Evolutionary conservation across 1,284 basidiomycete genomes (phyloP).

Genomic region (Rhodotorula sp.): DNA sequence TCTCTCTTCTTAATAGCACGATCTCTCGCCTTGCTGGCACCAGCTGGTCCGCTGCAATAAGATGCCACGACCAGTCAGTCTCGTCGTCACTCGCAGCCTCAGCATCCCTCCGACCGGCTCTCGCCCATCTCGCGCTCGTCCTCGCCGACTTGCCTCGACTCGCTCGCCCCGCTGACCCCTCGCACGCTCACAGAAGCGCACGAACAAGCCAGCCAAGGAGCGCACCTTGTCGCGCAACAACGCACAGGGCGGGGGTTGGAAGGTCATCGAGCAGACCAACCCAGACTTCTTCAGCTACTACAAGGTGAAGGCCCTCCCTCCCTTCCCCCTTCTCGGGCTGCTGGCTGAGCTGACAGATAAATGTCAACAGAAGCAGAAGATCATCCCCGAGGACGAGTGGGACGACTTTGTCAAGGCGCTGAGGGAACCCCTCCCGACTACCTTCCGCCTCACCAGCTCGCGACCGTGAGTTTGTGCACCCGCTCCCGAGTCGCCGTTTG

Average conservation of each 20-base stretch:
- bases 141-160: background rate
- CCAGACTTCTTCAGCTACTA: conserved; percentile 68
- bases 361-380: conserved; percentile 54
- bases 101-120: background rate
- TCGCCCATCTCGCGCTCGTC: too few relatives aligned
- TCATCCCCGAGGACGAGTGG: conserved; percentile 73
- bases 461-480: conserved; percentile 73
- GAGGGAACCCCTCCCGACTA: conserved; percentile 78
- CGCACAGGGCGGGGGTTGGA: conserved; percentile 17
- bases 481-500: too few relatives aligned
- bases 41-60: too few relatives aligned
- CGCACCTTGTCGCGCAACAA: conserved; percentile 17
- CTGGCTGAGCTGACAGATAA: background rate
- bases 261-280: conserved; percentile 26
- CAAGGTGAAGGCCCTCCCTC: conserved; percentile 46
- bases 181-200: conserved; percentile 1
- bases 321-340: conserved; percentile 8
- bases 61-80: background rate
- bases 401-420: conserved; percentile 67
- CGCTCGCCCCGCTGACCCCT: background rate
- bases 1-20: too few relatives aligned
- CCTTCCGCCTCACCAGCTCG: conserved; percentile 87
- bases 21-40: too few relatives aligned
- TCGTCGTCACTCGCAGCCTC: background rate
- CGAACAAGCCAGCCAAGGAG: conserved; percentile 1